Evolutionary conservation across 176 grass and related monocot species (phyloP).

Genomic region (Oryza brachyantha): DNA sequence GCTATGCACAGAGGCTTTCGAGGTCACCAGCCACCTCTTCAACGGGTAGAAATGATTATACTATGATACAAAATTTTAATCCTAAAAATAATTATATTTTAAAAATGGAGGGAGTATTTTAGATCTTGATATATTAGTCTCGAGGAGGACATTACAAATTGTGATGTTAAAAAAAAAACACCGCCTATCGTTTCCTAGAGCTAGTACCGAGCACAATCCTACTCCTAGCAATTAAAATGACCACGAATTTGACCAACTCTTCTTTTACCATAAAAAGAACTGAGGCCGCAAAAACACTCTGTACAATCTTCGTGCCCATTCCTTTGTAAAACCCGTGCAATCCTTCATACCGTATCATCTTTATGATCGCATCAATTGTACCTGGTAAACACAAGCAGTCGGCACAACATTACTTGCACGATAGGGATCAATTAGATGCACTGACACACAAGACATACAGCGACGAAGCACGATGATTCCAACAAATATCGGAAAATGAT

Average conservation of each 20-base stretch:
- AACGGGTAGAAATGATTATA: no score
- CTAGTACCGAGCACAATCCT: conserved; percentile 50
- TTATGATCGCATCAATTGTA: conserved; percentile 90
- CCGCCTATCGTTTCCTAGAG: conserved; percentile 32
- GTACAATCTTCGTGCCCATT: conserved; percentile 99
- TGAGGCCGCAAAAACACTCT: conserved; percentile 92
- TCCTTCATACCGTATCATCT: conserved; percentile 94
- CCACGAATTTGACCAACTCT: conserved; percentile 76
- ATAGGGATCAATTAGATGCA: not conserved
- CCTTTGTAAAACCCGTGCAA: conserved; percentile 86
- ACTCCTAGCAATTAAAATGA: conserved; percentile 65
- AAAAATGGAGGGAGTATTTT: no score
- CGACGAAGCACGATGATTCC: not conserved
- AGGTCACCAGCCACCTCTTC: no score
- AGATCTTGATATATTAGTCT: not conserved
- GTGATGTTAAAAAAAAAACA: not conserved
- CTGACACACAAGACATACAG: not conserved
- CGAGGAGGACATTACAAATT: conserved; percentile 1
- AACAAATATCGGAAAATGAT: conserved; percentile 12
- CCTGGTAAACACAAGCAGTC: conserved; percentile 40
- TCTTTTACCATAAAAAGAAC: conserved; percentile 99
- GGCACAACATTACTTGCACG: not conserved
- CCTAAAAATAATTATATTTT: no score
- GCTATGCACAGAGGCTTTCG: no score
- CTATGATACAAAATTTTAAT: no score